A percentile compares a stretch with the other conserved stretches of the same genome.
Conservation (phyloP, 2,329 filamentous ascomycete genomes). For the Torrubiella hemipterigena region DNA sequence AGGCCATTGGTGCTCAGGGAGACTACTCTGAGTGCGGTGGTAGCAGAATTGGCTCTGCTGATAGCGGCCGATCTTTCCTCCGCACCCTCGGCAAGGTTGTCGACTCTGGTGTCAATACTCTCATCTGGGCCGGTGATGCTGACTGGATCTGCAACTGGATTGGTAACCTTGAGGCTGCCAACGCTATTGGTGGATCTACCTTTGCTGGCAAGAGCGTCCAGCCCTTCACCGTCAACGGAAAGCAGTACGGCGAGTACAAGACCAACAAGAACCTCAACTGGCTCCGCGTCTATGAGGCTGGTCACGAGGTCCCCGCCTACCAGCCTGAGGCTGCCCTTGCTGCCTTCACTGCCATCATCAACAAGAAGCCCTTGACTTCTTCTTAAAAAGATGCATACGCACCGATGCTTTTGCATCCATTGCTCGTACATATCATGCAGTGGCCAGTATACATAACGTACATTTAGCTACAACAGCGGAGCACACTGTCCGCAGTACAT, state of each 20-base stretch:
- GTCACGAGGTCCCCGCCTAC: slow-evolving; percentile 20
- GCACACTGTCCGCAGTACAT: no score
- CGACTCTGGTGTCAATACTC: slow-evolving; percentile 31
- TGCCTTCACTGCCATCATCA: slow-evolving; percentile 4
- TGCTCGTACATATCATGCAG: no score
- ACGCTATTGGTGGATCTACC: slow-evolving; percentile 30
- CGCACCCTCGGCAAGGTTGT: slow-evolving; percentile 30
- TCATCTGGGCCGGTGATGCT: slow-evolving; percentile 44
- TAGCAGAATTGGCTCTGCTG: slow-evolving; percentile 1
- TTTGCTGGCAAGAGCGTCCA: slow-evolving; percentile 26
- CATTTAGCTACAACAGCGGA: no score
- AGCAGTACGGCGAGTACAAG: slow-evolving; percentile 36
- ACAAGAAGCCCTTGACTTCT: slow-evolving; percentile 4
- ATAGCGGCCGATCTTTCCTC: slow-evolving; percentile 28
- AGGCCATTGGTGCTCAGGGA: slow-evolving; percentile 28
- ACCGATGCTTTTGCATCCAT: no score
- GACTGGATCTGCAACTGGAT: slow-evolving; percentile 49
- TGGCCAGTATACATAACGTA: no score
- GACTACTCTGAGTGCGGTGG: slow-evolving; percentile 1
- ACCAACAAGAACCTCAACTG: slow-evolving; percentile 34
- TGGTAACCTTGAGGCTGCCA: slow-evolving; percentile 33
- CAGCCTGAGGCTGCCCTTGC: slow-evolving; percentile 8
- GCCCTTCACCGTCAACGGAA: slow-evolving; percentile 36
- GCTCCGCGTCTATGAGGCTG: slow-evolving; percentile 33
- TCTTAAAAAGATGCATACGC: no score